A percentile compares a stretch with the other conserved stretches of the same genome.
These are phyloP conservation scores for Wickerhamiella parazyma DNA, from an alignment of 805 yeast genomes.

Conservation along the genomic window DNA sequence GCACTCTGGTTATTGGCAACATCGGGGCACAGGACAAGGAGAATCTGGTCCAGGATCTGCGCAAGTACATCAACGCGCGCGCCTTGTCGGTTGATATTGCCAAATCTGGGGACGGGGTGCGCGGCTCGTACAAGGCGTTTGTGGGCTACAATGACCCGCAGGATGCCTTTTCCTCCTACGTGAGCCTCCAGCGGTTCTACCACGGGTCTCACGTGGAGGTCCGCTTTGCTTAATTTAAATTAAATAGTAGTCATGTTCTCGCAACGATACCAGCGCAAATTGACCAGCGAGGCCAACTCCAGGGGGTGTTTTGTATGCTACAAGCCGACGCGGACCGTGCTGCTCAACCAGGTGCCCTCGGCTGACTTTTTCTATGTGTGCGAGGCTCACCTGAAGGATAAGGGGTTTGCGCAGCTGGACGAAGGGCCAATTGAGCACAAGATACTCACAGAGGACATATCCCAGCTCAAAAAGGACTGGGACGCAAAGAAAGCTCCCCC, in stretches of 20 bases:
- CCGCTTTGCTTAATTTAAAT: slow-evolving; percentile 1
- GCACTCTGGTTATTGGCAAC: slow-evolving; percentile 2
- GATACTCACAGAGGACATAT: slow-evolving; percentile 22
- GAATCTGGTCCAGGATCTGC: slow-evolving; percentile 2
- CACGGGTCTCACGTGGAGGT: background rate
- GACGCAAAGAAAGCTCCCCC: slow-evolving; percentile 8
- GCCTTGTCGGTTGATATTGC: slow-evolving; percentile 3
- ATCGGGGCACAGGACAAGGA: background rate
- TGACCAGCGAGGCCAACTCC: slow-evolving; percentile 33
- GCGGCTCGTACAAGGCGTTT: slow-evolving; percentile 1
- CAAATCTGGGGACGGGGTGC: background rate
- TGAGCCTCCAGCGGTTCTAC: background rate
- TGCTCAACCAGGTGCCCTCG: slow-evolving; percentile 33
- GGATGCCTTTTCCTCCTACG: background rate
- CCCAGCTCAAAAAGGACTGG: slow-evolving; percentile 24
- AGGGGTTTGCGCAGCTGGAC: slow-evolving; percentile 33
- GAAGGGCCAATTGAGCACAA: slow-evolving; percentile 6
- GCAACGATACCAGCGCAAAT: slow-evolving; percentile 34
- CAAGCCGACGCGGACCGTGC: slow-evolving; percentile 38
- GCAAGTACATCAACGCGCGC: background rate
- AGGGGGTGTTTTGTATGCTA: slow-evolving; percentile 41
- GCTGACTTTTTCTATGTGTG: slow-evolving; percentile 43
- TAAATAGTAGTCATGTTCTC: slow-evolving; percentile 20
- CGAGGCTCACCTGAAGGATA: slow-evolving; percentile 35
- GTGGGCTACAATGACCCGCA: slow-evolving; percentile 1